These are phyloP conservation scores for Tremella mesenterica DNA, from an alignment of 768 basidiomycete genomes.

Conservation along the genomic window DNA sequence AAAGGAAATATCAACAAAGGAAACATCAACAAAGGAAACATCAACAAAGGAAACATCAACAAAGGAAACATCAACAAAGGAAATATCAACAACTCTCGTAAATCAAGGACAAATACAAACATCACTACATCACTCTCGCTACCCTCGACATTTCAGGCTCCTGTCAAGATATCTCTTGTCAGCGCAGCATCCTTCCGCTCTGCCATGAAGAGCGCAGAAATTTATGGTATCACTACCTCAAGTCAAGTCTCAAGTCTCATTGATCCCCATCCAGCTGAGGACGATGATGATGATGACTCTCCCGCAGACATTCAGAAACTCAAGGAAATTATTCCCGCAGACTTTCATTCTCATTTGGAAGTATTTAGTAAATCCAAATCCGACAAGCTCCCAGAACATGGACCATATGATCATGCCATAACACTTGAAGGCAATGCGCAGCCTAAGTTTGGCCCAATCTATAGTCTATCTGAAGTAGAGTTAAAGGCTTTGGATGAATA, in stretches of 20 bases:
- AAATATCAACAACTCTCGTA: no score
- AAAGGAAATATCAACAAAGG: no score
- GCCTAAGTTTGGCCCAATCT: conserved; percentile 18
- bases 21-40: no score
- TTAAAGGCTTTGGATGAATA: conserved; percentile 13
- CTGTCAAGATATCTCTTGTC: no score
- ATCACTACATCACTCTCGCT: not conserved
- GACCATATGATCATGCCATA: conserved; percentile 21
- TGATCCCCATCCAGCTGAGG: conserved; percentile 2
- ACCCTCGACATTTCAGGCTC: no score
- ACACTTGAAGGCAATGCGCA: conserved; percentile 10
- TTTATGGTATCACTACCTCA: conserved; percentile 1
- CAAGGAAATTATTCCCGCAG: not conserved
- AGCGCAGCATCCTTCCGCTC: no score
- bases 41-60: no score
- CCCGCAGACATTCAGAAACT: not conserved
- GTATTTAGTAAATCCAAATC: conserved; percentile 15
- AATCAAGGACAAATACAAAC: not conserved
- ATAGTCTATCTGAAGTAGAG: conserved; percentile 19
- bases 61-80: no score
- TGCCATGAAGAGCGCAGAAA: conserved; percentile 1
- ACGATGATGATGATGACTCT: conserved; percentile 3
- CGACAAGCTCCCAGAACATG: conserved; percentile 16
- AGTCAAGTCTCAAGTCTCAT: no score
- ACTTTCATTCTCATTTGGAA: conserved; percentile 7